Conservation (phyloP, 768 basidiomycete species). For the Psilocybe cyanescens region DNA sequence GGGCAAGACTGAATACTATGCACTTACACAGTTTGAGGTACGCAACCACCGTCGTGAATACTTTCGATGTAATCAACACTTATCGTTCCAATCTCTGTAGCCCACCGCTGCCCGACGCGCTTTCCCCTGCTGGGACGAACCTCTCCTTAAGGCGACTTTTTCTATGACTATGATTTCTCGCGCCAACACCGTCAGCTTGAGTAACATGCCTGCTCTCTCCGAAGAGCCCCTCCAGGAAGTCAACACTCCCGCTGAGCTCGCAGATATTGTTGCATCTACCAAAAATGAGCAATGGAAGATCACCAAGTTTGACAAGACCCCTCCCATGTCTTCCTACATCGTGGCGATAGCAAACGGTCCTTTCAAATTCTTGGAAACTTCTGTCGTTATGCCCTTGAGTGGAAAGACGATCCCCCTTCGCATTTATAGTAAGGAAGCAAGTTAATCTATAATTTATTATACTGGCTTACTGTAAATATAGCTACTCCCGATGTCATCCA, state of each 20-base stretch:
- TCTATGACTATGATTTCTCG: conserved; percentile 80
- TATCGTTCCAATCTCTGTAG: conserved; percentile 36
- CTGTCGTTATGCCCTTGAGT: conserved; percentile 79
- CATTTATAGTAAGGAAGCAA: conserved; percentile 64
- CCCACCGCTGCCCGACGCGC: conserved; percentile 84
- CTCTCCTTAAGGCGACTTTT: conserved; percentile 85
- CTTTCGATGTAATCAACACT: neutral
- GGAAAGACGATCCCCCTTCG: conserved; percentile 82
- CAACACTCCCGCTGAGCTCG: conserved; percentile 31
- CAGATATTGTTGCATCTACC: conserved; percentile 46
- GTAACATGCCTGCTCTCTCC: conserved; percentile 84
- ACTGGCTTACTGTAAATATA: conserved; percentile 28
- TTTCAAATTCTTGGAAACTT: conserved; percentile 74
- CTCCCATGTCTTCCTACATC: conserved; percentile 88
- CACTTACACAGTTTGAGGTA: conserved; percentile 91
- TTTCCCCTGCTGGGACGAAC: conserved; percentile 95
- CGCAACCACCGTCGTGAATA: neutral
- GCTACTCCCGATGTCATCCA: conserved; percentile 83
- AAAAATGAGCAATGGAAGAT: conserved; percentile 72
- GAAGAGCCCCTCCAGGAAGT: conserved; percentile 49
- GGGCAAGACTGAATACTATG: conserved; percentile 67
- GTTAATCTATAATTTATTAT: neutral
- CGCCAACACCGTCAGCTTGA: conserved; percentile 72
- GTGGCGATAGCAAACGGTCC: conserved; percentile 86
- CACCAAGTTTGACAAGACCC: conserved; percentile 80